Evolutionary conservation across 805 yeast genomes (phyloP).

Genomic region (Kazachstania africana): DNA sequence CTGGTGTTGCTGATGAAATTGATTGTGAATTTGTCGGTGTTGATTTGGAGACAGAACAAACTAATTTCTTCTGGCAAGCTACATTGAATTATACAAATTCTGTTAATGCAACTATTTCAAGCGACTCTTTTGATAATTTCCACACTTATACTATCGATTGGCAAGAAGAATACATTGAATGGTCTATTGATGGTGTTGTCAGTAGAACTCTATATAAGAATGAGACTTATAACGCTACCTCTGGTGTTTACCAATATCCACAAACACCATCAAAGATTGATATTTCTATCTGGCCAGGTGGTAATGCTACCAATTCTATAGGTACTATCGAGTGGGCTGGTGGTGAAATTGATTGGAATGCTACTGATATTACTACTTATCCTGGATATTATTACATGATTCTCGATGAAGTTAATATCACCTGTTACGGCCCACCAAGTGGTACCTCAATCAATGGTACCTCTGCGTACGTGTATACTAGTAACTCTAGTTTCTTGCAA

Average conservation of each 20-base stretch:
- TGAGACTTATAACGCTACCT: constrained; percentile 54
- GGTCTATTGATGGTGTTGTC: constrained; percentile 61
- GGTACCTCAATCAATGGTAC: constrained; percentile 36
- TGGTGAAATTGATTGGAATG: constrained; percentile 75
- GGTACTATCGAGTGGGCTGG: constrained; percentile 84
- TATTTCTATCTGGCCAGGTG: constrained; percentile 72
- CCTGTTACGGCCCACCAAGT: constrained; percentile 65
- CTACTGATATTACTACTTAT: constrained; percentile 54
- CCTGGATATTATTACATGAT: constrained; percentile 75
- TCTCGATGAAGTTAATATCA: constrained; percentile 46
- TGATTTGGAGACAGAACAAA: constrained; percentile 52
- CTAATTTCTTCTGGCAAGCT: constrained; percentile 76
- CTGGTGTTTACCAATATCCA: constrained; percentile 45
- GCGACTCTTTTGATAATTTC: constrained; percentile 51
- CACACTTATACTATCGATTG: constrained; percentile 75
- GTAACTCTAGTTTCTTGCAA: constrained; percentile 33
- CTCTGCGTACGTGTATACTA: constrained; percentile 43
- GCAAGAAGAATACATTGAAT: constrained; percentile 56
- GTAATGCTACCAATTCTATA: constrained; percentile 36
- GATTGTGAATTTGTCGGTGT: constrained; percentile 82
- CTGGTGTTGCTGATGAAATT: constrained; percentile 82
- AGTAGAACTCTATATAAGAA: constrained; percentile 54
- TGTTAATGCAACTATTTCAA: constrained; percentile 25
- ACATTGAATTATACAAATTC: constrained; percentile 55
- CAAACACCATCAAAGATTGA: constrained; percentile 69